Base-by-base conservation (phyloP, 2,329 filamentous ascomycete species). In the Aspergillus calidoustus region DNA sequence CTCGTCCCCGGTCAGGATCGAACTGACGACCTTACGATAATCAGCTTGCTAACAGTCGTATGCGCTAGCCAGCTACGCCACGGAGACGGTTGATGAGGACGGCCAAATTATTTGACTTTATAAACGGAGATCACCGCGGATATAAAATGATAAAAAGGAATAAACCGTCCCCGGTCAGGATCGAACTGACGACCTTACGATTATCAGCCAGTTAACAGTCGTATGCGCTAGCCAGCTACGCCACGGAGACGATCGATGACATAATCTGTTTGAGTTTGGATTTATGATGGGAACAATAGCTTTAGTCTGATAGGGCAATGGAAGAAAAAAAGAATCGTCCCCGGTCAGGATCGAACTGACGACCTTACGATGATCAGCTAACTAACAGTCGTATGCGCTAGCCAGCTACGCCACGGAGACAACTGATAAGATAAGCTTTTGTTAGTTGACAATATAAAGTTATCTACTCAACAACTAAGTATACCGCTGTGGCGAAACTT, bases 371-470 rank as follows among this genome's bases (percentile, higher is more conserved):
- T 49, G 25, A 49, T 49, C 47, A 49, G 47, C 52, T 44, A 28
- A n/a, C 43, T 54, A 54, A 54, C 52, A 54, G 52, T n/a, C 52
- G 23, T 15, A 54, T 28, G 52, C 52, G 52, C 52, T 54, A 54
- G 23, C 52, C 52, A 54, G 38, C 25, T 54, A 19, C 52, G 38
- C 52, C 38, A 46, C 52, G 38, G 34, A 54, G 11, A 53, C 50
- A 28, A 28, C 3, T 7, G 25, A 28, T 28, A 28, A 28, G 25
- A 28, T 28, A 28, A 28, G 25, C 4, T 28, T 28, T 28, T 7
- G 4, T 4, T 7, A 28, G 4, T 28, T 28, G 25, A 4, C 4
- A 28, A 4, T 28, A 28, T 28, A 28, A 28, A 7, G 6, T 1
- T 7, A 4, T 28, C 6, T 28, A 28, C 4, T 28, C 25, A 28